Evolutionary conservation across 2,329 filamentous ascomycete species (phyloP).

Genomic region (Fusarium sp.): DNA sequence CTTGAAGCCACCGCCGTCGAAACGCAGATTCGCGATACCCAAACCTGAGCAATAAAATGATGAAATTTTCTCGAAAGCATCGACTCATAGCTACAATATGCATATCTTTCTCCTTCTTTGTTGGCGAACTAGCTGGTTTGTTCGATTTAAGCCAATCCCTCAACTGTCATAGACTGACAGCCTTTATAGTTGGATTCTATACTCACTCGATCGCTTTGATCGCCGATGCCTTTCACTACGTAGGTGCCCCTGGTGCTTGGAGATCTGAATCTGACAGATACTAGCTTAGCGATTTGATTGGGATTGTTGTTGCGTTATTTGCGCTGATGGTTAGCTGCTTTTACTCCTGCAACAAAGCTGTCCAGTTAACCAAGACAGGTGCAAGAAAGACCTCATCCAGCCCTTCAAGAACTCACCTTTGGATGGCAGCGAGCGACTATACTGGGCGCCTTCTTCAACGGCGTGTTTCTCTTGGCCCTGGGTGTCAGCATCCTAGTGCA

Average conservation of each 20-base stretch:
- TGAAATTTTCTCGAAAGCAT: conserved; percentile 50
- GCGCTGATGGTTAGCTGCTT: conserved; percentile 65
- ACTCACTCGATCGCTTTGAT: conserved; percentile 76
- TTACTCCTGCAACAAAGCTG: background rate
- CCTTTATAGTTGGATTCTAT: conserved; percentile 67
- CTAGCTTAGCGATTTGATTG: conserved; percentile 75
- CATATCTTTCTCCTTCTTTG: conserved; percentile 61
- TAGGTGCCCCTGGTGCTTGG: background rate
- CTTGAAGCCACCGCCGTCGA: background rate
- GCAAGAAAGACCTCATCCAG: conserved; percentile 60
- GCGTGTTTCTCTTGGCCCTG: conserved; percentile 75
- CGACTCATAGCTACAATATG: conserved; percentile 58
- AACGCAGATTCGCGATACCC: background rate
- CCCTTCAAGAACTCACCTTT: conserved; percentile 65
- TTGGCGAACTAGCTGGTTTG: conserved; percentile 60
- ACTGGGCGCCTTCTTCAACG: conserved; percentile 83
- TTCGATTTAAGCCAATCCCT: background rate
- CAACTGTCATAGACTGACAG: background rate
- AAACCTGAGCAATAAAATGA: background rate
- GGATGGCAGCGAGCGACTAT: conserved; percentile 81
- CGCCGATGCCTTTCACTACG: conserved; percentile 82
- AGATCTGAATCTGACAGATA: conserved; percentile 16
- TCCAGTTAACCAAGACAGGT: conserved; percentile 53
- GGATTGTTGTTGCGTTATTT: conserved; percentile 71
- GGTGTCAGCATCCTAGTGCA: conserved; percentile 78